These are phyloP conservation scores for Aspergillus fumigatus DNA, from an alignment of 2,329 filamentous ascomycete genomes.

Conservation along the genomic window DNA sequence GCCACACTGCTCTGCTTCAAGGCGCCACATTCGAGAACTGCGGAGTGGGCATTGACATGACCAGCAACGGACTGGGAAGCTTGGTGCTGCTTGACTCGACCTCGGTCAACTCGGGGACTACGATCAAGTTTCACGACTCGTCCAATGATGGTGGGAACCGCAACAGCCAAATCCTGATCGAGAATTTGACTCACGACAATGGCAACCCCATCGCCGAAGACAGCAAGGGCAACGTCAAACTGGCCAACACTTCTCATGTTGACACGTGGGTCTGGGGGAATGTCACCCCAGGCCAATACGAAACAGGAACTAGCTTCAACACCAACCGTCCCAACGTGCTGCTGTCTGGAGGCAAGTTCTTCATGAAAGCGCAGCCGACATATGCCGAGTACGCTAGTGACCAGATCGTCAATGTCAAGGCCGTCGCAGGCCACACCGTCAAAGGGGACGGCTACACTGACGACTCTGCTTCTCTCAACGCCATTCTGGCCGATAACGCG, in stretches of 20 bases:
- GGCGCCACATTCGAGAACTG: slow-evolving; percentile 24
- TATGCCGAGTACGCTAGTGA: slow-evolving; percentile 40
- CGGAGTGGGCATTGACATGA: slow-evolving; percentile 27
- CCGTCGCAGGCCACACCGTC: slow-evolving; percentile 35
- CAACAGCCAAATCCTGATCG: slow-evolving; percentile 27
- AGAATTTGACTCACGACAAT: slow-evolving; percentile 21
- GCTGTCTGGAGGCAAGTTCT: slow-evolving; percentile 36
- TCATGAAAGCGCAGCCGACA: slow-evolving; percentile 40
- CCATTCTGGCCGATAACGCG: slow-evolving; percentile 28
- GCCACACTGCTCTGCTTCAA: slow-evolving; percentile 25
- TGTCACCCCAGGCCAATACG: slow-evolving; percentile 24
- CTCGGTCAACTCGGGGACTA: slow-evolving; percentile 19
- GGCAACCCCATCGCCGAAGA: slow-evolving; percentile 27
- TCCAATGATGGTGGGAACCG: slow-evolving; percentile 21
- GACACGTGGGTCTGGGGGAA: slow-evolving; percentile 34
- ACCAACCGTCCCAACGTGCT: slow-evolving; percentile 31
- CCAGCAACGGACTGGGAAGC: slow-evolving; percentile 21
- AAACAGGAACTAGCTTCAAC: slow-evolving; percentile 26
- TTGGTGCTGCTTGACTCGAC: slow-evolving; percentile 26
- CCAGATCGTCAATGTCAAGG: slow-evolving; percentile 46
- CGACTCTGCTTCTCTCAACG: slow-evolving; percentile 36
- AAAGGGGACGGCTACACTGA: slow-evolving; percentile 42
- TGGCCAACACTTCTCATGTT: slow-evolving; percentile 14
- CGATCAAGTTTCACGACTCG: slow-evolving; percentile 25
- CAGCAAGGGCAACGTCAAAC: slow-evolving; percentile 16